Base-by-base conservation (phyloP, 768 basidiomycete genomes). In the Boletus vermiculosoides region DNA sequence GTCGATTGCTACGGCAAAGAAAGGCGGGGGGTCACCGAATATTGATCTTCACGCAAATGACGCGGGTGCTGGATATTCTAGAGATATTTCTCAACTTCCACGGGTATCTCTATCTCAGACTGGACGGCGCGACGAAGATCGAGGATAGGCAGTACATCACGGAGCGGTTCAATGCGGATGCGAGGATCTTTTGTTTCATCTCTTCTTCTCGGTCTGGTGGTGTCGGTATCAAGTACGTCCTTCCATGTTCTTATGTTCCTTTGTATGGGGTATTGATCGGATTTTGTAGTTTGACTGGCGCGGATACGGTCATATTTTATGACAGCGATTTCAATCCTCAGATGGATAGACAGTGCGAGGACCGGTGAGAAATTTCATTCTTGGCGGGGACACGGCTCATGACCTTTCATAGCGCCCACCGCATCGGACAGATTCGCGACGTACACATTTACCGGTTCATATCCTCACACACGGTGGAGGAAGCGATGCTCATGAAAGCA, bases 21-120 rank as follows among this genome's bases (percentile, higher is more conserved):
- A 93, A 94, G 67, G 83, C 85, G 0, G 92, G 85, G 7, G 93
- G 94, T 0, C 94, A 97, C 68, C 88, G 95, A 8, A 81, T 91
- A 25, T 79, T 98, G 46, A 95, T 98, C 60, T 98, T 98, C 73
- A 98, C 95, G 0, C 95, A 98, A 66, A 98, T 98, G 95, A 96
- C 95, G 31, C 81, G 82, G 57, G 87, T 98, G 33, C 80, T 98
- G 56, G 95, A 98, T 68, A 92, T 98, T 57, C 81, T 98, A 51
- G 95, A 98, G 70, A 86, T 87, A 18, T 98, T 94, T 72, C 80
- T 98, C 56, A 95, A 90, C 64, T 86, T 93, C 55, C 93, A 94
- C 66, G 95, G 95, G 0, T 90, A 95, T 68, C 82, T 95, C 12
- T 98, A 98, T 71, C 82, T 96, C 20, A 83, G 95, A n/a, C 76